phyloP scores from a whole-genome alignment of 176 grass and related monocot species.

The Lolium rigidum region DNA sequence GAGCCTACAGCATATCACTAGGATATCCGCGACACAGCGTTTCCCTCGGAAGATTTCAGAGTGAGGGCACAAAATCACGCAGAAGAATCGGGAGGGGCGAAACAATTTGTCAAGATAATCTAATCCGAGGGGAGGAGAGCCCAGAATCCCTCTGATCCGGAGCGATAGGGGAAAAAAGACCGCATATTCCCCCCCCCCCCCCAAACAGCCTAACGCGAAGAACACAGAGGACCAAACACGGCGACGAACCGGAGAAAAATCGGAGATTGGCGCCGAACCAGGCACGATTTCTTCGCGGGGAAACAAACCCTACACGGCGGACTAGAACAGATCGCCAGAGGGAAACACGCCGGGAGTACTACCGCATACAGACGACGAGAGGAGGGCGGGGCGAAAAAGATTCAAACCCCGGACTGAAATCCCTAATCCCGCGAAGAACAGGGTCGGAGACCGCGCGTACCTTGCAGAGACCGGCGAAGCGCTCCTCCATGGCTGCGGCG shows the following conservation, averaged over 20 bases:
- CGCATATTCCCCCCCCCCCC: not conserved
- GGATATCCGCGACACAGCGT: not conserved
- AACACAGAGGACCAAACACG: conserved; percentile 22
- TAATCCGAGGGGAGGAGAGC: not conserved
- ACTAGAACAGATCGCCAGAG: not conserved
- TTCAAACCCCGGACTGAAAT: not conserved
- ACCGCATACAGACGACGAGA: too few relatives aligned
- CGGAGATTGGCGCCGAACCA: not conserved
- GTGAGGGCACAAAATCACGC: not conserved
- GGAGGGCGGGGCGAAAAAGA: too few relatives aligned
- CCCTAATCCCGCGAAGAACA: not conserved
- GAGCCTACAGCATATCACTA: not conserved
- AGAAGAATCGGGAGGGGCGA: not conserved
- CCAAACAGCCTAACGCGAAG: not conserved
- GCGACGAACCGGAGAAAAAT: not conserved
- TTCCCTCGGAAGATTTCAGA: not conserved
- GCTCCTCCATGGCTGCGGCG: conserved; percentile 36
- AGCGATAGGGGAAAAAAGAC: conserved; percentile 11
- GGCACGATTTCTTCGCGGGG: not conserved
- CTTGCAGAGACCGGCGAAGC: conserved; percentile 56
- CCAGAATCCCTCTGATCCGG: not conserved
- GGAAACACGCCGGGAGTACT: too few relatives aligned
- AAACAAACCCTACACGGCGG: not conserved
- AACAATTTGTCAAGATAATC: not conserved
- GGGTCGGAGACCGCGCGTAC: not conserved